A percentile compares a stretch with the other conserved stretches of the same genome.
These are phyloP conservation scores for Ogataea methanolica DNA, from an alignment of 805 yeast species.

Conservation along the genomic window DNA sequence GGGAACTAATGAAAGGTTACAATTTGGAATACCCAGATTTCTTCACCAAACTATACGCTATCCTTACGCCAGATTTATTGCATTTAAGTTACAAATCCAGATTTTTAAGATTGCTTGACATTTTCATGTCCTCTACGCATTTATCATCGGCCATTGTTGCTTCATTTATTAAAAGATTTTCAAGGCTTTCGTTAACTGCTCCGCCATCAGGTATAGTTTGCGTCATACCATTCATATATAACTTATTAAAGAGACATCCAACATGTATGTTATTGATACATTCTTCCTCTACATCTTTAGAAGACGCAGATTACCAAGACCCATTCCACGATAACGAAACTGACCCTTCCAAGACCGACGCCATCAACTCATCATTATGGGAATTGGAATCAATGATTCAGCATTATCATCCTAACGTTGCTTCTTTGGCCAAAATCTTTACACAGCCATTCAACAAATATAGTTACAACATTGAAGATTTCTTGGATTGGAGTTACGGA, in stretches of 20 bases:
- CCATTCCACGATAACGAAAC: slow-evolving; percentile 59
- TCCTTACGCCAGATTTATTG: slow-evolving; percentile 70
- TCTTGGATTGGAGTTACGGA: slow-evolving; percentile 84
- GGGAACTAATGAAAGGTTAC: slow-evolving; percentile 73
- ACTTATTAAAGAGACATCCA: slow-evolving; percentile 86
- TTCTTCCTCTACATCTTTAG: slow-evolving; percentile 30
- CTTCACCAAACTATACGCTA: slow-evolving; percentile 72
- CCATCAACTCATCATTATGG: slow-evolving; percentile 87
- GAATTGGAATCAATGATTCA: slow-evolving; percentile 69
- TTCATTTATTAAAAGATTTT: slow-evolving; percentile 78
- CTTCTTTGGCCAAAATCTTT: slow-evolving; percentile 83
- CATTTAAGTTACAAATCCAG: slow-evolving; percentile 80
- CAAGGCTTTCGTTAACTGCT: slow-evolving; percentile 68
- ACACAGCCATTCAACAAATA: slow-evolving; percentile 87
- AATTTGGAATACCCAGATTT: slow-evolving; percentile 93
- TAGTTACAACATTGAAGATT: slow-evolving; percentile 87
- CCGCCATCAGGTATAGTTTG: slow-evolving; percentile 89
- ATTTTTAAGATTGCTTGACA: slow-evolving; percentile 80
- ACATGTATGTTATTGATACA: slow-evolving; percentile 90
- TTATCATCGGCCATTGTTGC: slow-evolving; percentile 80
- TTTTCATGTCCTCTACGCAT: slow-evolving; percentile 84
- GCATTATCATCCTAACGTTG: slow-evolving; percentile 95
- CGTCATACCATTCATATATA: slow-evolving; percentile 86
- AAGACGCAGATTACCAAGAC: slow-evolving; percentile 43
- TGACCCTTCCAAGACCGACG: slow-evolving; percentile 77